Base-by-base conservation (phyloP, 1,284 basidiomycete genomes). In the Sporisorium scitamineum region DNA sequence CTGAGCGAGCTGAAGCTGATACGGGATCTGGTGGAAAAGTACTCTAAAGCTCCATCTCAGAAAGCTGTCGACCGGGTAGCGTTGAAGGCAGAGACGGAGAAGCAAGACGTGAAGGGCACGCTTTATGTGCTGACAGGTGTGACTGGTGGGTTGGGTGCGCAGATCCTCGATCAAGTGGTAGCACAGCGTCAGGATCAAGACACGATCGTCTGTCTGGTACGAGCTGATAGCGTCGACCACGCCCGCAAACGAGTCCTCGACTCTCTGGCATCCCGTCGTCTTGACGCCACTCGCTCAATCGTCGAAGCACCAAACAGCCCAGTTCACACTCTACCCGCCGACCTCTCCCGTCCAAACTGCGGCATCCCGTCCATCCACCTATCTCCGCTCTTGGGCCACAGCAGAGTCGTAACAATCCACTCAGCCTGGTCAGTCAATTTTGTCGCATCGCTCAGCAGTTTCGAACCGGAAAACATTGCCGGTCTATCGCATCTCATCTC, bases 71-170 rank as follows among this genome's bases (percentile, higher is more conserved):
- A 45, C 32, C 44, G 6, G 45, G 24, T 70, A 1, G 39, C n/a
- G 65, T 50, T 42, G 67, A 62, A 32, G 29, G 42, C 45, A 45
- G 20, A 10, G 51, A 51, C 41, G 50, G 13, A 5, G 42, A 34
- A 80, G 20, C 7, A 32, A 7, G 56, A 5, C 7, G 34, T 4
- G 1, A 56, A 50, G 27, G 85, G 44, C 13, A 59, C 63, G 20
- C 64, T 75, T 3, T 70, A 68, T 27, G 32, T 82, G 7, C 85
- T 91, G 29, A 91, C 90, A 0, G 90, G 90, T 5, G 89, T 88
- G 0, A 90, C 90, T 0, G 90, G 90, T 0, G 89, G 89, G 0
- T 87, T 91, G 7, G 90, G 90, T 3, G 89, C 90, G 0, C 88
- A 90, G 61, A 86, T 91, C 13, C 87, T 91, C 20, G 82, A 87